Percentiles rank a stretch among this genome's conserved stretches.
Evolutionary conservation across 1,284 basidiomycete species (phyloP).

Genomic region (Inonotus hispidus): DNA sequence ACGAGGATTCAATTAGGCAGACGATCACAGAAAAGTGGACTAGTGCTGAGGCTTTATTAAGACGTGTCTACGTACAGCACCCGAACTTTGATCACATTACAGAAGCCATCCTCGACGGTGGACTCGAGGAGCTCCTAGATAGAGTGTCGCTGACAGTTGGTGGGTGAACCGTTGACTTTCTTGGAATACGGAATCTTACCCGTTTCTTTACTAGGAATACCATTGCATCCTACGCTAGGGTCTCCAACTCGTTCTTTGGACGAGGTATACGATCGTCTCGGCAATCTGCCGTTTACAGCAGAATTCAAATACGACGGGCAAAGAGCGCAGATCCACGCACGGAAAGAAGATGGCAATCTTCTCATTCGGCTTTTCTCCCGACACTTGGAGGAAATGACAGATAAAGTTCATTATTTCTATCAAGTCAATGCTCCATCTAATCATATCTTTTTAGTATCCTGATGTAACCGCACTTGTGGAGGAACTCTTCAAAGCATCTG

Average conservation of each 20-base stretch:
- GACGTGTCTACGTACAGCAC: constrained; percentile 80
- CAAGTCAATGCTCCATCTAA: constrained; percentile 15
- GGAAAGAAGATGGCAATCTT: constrained; percentile 36
- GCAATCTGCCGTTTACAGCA: constrained; percentile 63
- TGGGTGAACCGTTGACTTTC: constrained; percentile 30
- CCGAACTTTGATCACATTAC: constrained; percentile 85
- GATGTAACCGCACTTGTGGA: constrained; percentile 67
- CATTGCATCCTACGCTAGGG: constrained; percentile 69
- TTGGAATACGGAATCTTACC: background rate
- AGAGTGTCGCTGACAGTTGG: constrained; percentile 74
- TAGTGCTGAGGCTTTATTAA: constrained; percentile 59
- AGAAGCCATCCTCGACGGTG: constrained; percentile 54
- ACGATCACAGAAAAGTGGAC: constrained; percentile 43
- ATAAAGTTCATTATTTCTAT: constrained; percentile 46
- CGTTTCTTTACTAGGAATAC: constrained; percentile 46
- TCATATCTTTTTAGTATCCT: constrained; percentile 62
- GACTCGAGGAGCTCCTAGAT: constrained; percentile 56
- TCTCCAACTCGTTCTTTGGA: constrained; percentile 82
- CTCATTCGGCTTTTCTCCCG: constrained; percentile 78
- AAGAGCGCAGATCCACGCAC: constrained; percentile 78
- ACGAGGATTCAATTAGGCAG: constrained; percentile 37
- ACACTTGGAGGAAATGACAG: constrained; percentile 90
- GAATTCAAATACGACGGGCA: constrained; percentile 90
- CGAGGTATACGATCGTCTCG: constrained; percentile 75
- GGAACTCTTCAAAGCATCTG: constrained; percentile 38